Evolutionary conservation across 495 filamentous ascomycete genomes (phyloP), one percentile per base, ranked within the genome.

Genomic region (Trichoderma virens): DNA sequence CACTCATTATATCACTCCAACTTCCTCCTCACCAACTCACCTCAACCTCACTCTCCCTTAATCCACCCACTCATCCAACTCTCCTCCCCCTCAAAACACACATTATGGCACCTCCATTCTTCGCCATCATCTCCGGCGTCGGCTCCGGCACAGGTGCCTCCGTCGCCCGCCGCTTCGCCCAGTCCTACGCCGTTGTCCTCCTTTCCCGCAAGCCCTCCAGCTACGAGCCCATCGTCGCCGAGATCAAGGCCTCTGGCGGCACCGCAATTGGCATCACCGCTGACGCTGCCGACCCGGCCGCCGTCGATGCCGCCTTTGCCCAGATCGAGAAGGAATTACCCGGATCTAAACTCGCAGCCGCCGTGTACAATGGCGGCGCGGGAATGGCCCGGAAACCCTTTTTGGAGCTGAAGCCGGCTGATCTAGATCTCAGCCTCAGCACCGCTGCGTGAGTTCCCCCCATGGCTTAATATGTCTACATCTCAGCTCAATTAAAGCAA

Each of bases 301-400:
- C 87, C 61, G 75, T 94, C 1, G 76, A 80, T 39, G 72, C 76
- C 2, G 89, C 91, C n/a, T 87, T 95, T 66, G 80, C 82, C 31
- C 73, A 83, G 65, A 89, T 94, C 70, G 76, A 81, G 54, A 75
- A 85, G 66, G 79, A 88, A 66, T 83, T 79, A 11, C 70, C 75
- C 0, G 79, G 69, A n/a, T 67, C 70, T 32, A 79, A 82, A 31
- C 74, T 90, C 1, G 91, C 88, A 9, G 93, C 90, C 0, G 92
- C 92, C 0, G 76, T 98, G 5, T 97, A 90, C 72, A 97, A 97
- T 71, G 86, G 87, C n/a, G 82, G 82, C 3, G 87, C 83, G 32
- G 81, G 84, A 2, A 89, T 90, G 65, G 77, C 85, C 6, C 78
- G 83, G 41, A 94, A 93, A 78, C 90, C 91, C 2, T 96, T 97